Evolutionary conservation across 1,284 basidiomycete species (phyloP), one percentile per base, ranked within the genome.

Genomic region (Cystobasidiaceae sp.): DNA sequence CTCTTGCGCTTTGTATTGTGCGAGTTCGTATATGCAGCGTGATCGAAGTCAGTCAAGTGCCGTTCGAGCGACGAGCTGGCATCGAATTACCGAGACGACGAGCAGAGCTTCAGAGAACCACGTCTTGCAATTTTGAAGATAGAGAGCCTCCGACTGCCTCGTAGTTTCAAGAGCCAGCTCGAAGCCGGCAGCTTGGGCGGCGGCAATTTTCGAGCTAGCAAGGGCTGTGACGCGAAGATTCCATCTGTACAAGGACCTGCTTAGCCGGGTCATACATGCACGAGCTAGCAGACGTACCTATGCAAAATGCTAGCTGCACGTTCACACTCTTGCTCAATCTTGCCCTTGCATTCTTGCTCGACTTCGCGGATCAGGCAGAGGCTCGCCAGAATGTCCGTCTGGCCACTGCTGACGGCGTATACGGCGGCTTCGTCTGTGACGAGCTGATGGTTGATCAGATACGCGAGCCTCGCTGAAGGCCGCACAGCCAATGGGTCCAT

Each of bases 361-460:
- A 41, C 57, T 55, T 59, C 50, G 15, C 48, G 19, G 28, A 67
- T 33, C 17, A 60, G 58, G 13, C 43, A 39, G 13, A 44, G 30
- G 27, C 25, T 25, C 17, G 39, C 41, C 23, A 49, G 45, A 15
- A 43, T 21, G 11, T 45, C 32, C 50, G 61, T 57, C 58, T 43
- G 32, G 2, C 33, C 13, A 17, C 27, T 21, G 15, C 34, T 25
- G 34, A 41, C 25, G 9, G 8, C 25, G 19, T 23, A n/a, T 8
- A 11, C 30, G 21, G 63, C 44, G 45, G 56, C 65, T 17, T 59
- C 58, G 51, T 67, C 65, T 17, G 62, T 44, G 0, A 43, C 57
- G 19, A 67, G 50, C 19, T 61, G 65, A 46, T 67, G 58, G n/a
- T 60, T 67, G 39, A 67, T 48, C 49, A 67, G 25, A 30, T 52